Percentiles rank a stretch among this genome's conserved stretches.
Evolutionary conservation across 768 basidiomycete genomes (phyloP).

Genomic region (Xerocomellus chrysenteron): DNA sequence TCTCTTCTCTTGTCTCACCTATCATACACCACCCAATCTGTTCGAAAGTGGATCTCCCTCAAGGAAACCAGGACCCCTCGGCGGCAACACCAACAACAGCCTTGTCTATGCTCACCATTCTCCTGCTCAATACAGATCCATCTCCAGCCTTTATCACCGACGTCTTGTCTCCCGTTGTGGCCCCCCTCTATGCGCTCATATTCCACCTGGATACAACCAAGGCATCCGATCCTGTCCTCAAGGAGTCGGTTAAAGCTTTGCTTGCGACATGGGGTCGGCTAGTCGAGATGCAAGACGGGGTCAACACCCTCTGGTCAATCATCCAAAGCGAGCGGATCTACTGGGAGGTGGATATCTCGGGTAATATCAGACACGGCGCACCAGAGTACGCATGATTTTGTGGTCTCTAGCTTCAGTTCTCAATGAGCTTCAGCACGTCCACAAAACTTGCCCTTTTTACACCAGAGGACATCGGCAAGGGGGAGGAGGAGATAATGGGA

Average conservation of each 20-base stretch:
- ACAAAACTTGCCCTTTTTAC: conserved; percentile 47
- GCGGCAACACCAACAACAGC: conserved; percentile 28
- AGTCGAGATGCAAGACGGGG: conserved; percentile 49
- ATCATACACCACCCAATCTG: conserved; percentile 55
- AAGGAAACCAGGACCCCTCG: not conserved
- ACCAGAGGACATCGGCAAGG: conserved; percentile 45
- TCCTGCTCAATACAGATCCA: conserved; percentile 78
- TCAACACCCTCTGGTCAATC: conserved; percentile 58
- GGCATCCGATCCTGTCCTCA: conserved; percentile 63
- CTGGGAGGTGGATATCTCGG: conserved; percentile 59
- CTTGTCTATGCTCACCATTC: conserved; percentile 49
- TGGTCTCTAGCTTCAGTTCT: not conserved
- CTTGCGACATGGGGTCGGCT: conserved; percentile 77
- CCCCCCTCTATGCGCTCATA: conserved; percentile 64
- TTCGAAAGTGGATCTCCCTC: not conserved
- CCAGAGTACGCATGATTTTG: conserved; percentile 39
- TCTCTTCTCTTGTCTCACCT: conserved; percentile 40
- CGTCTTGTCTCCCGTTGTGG: conserved; percentile 66
- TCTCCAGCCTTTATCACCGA: conserved; percentile 64
- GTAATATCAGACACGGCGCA: conserved; percentile 41
- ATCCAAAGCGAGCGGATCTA: conserved; percentile 47
- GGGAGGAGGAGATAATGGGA: conserved; percentile 40
- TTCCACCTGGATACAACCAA: conserved; percentile 52
- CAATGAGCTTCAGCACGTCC: conserved; percentile 10
- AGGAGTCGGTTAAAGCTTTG: conserved; percentile 57